Evolutionary conservation across 768 basidiomycete genomes (phyloP), one percentile per base, ranked within the genome.

Genomic region (Hortiboletus campestris): DNA sequence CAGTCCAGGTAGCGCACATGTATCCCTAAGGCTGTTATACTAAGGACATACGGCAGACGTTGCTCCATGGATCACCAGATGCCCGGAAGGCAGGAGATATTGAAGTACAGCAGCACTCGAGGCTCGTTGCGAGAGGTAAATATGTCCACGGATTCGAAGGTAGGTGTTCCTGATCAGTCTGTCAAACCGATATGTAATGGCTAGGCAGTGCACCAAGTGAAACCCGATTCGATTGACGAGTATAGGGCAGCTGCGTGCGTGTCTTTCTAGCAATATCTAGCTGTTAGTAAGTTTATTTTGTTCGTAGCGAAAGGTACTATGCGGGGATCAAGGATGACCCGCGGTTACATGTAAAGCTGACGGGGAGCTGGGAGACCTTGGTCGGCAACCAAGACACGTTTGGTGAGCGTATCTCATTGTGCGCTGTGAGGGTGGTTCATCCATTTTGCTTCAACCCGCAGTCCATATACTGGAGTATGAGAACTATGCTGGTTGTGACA

Each of bases 31-130:
- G 64, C 63, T 55, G 56, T 57, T 51, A 57, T 63, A 71, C 66
- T 72, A 61, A 64, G 53, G 63, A 46, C 60, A 53, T 57, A 64
- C 49, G 48, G 29, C 72, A 94, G 93, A 84, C 89, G 19, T 70
- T 99, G 52, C 76, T 99, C 55, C 94, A 98, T 72, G 97, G 97
- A n/a, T 94, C 92, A 31, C 85, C 86, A 44, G 86, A 94, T 66
- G 95, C 95, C 43, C 89, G 91, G 74, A 79, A 81, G 65, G 91
- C 86, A 42, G 90, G 93, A 39, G 89, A 91, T 47, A 73, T 84
- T 36, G 86, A 88, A 54, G 75, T 81, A 43, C 82, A 83, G 53
- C 91, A 95, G 66, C 94, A 98, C 70, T 94, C 92, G 2, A 81
- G 85, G 63, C 74, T 95, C 9, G 88, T 99, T 39, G 96, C 91